phyloP scores from a whole-genome alignment of 2,329 filamentous ascomycete species.

The Nemania abortiva region DNA sequence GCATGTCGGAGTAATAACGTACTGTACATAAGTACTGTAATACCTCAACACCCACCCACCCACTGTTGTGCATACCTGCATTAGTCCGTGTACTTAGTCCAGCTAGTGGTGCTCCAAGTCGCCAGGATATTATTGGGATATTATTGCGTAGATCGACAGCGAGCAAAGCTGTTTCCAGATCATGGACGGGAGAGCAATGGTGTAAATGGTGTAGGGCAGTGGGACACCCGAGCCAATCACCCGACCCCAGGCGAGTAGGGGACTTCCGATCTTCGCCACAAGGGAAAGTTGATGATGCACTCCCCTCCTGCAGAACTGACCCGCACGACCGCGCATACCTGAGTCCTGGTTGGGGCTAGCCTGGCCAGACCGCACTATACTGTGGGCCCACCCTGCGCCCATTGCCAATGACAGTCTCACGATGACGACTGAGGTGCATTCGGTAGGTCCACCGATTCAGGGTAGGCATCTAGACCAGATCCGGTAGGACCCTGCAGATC shows the following conservation, averaged over 20 bases:
- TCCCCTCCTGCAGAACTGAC: slow-evolving; percentile 36
- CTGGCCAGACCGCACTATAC: slow-evolving; percentile 20
- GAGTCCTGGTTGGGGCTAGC: slow-evolving; percentile 21
- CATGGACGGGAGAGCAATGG: slow-evolving; percentile 40
- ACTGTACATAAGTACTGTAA: not conserved
- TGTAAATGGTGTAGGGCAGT: slow-evolving; percentile 46
- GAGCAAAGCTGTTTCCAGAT: slow-evolving; percentile 45
- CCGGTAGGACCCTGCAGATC: slow-evolving; percentile 53
- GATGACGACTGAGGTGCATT: slow-evolving; percentile 35
- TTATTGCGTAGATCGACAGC: slow-evolving; percentile 45
- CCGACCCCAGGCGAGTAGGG: slow-evolving; percentile 27
- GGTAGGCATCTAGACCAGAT: slow-evolving; percentile 10
- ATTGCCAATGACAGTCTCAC: slow-evolving; percentile 42
- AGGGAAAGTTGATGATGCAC: slow-evolving; percentile 50
- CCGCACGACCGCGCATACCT: slow-evolving; percentile 11
- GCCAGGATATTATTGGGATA: slow-evolving; percentile 1
- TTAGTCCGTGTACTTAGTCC: too few relatives aligned
- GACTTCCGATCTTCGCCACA: slow-evolving; percentile 46
- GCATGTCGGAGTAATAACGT: slow-evolving; percentile 3
- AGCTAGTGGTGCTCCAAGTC: slow-evolving; percentile 20
- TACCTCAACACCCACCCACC: slow-evolving; percentile 21
- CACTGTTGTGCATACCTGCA: not conserved
- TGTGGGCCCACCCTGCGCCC: slow-evolving; percentile 40
- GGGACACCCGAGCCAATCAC: slow-evolving; percentile 46
- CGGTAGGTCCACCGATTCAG: slow-evolving; percentile 15